These are phyloP conservation scores for Paramyrothecium sp. DNA, from an alignment of 2,329 filamentous ascomycete genomes.

Conservation along the genomic window DNA sequence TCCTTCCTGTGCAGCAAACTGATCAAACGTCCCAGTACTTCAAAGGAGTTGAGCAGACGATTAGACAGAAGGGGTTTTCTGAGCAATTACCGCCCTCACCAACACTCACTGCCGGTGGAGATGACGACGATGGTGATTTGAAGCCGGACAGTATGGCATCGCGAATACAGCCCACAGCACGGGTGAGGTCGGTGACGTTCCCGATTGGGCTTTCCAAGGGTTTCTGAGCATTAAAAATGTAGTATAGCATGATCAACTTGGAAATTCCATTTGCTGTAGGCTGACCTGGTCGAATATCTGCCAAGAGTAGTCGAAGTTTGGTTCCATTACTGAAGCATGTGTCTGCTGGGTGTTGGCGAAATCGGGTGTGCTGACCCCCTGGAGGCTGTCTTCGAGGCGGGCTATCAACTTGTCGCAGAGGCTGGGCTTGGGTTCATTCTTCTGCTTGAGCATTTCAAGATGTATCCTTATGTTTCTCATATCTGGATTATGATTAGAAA, in stretches of 20 bases:
- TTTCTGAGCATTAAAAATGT: neutral
- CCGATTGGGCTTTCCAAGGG: neutral
- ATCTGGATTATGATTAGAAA: neutral
- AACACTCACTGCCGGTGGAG: neutral
- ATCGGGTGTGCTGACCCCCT: slow-evolving; percentile 5
- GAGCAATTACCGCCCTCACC: neutral
- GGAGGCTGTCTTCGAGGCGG: slow-evolving; percentile 7
- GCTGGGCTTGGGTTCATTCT: slow-evolving; percentile 3
- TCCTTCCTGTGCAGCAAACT: neutral
- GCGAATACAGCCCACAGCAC: neutral
- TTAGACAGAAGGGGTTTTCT: neutral
- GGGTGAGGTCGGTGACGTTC: neutral
- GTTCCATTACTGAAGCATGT: neutral
- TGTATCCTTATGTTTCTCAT: slow-evolving; percentile 6
- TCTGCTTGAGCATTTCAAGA: slow-evolving; percentile 5
- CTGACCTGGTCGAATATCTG: slow-evolving; percentile 8
- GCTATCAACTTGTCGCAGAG: slow-evolving; percentile 1
- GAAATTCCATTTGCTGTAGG: slow-evolving; percentile 4
- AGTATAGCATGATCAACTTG: neutral
- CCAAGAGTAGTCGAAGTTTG: slow-evolving; percentile 7
- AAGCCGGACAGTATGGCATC: slow-evolving; percentile 7
- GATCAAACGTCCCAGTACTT: slow-evolving; percentile 4
- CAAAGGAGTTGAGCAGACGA: slow-evolving; percentile 1
- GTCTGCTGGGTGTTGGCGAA: neutral
- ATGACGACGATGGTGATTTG: neutral